Evolutionary conservation across 2,329 filamentous ascomycete species (phyloP).

Genomic region (Alternaria dauci): DNA sequence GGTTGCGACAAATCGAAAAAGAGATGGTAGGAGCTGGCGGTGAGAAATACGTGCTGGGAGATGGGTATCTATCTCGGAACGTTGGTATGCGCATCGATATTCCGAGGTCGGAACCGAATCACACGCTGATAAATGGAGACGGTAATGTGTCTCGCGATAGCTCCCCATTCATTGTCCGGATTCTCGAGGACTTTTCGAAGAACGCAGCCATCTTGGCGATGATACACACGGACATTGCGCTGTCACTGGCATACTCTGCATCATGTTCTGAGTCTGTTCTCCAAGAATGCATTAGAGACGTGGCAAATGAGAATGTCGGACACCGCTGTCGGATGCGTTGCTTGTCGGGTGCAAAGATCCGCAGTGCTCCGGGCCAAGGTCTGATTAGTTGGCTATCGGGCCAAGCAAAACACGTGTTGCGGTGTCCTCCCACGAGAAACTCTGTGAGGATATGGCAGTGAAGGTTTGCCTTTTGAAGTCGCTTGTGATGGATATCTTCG

Average conservation of each 20-base stretch:
- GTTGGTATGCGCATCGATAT: background rate
- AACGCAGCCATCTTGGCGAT: slow-evolving; percentile 10
- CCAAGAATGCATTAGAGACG: background rate
- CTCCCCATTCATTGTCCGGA: background rate
- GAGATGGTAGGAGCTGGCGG: background rate
- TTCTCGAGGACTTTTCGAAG: background rate
- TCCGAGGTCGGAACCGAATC: background rate
- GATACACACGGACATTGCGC: slow-evolving; percentile 5
- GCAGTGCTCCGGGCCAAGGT: slow-evolving; percentile 1
- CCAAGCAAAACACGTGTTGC: slow-evolving; percentile 3
- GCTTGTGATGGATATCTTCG: background rate
- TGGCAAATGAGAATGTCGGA: slow-evolving; percentile 1
- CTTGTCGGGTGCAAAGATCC: slow-evolving; percentile 12
- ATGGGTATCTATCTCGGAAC: background rate
- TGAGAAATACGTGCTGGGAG: background rate
- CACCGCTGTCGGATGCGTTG: slow-evolving; percentile 6
- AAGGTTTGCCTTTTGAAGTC: background rate
- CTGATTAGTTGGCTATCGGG: slow-evolving; percentile 9
- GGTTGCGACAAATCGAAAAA: too few species aligned
- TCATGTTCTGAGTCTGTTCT: background rate
- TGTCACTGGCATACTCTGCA: slow-evolving; percentile 11
- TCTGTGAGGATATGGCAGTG: slow-evolving; percentile 2
- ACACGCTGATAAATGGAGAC: background rate
- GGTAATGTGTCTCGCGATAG: background rate
- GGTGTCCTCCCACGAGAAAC: slow-evolving; percentile 5